A percentile compares a stretch with the other conserved stretches of the same genome.
Conservation (phyloP, 352 stramenopile species). For the Phytophthora macrochlamydospora region DNA sequence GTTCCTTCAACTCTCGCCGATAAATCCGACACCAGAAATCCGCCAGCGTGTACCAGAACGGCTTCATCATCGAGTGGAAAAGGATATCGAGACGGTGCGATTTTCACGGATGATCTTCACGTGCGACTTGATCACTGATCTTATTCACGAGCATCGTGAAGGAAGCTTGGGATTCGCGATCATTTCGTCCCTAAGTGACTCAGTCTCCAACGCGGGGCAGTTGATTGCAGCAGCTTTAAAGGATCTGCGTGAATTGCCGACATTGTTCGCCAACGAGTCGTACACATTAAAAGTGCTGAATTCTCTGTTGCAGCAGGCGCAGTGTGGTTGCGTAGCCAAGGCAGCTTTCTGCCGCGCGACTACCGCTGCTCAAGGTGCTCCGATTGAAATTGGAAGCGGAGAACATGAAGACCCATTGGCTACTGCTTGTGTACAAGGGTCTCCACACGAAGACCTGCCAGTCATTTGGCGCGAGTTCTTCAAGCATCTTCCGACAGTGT, state of each 20-base stretch:
- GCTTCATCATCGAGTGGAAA: conserved; percentile 25
- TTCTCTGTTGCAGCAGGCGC: conserved; percentile 69
- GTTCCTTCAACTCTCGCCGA: conserved; percentile 60
- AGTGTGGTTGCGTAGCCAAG: conserved; percentile 78
- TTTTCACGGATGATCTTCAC: conserved; percentile 83
- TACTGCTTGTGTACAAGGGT: conserved; percentile 28
- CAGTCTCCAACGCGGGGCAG: conserved; percentile 33
- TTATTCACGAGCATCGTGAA: conserved; percentile 74
- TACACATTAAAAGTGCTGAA: conserved; percentile 81
- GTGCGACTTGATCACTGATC: conserved; percentile 76
- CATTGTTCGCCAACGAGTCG: conserved; percentile 72
- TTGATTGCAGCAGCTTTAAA: conserved; percentile 44
- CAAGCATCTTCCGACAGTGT: conserved; percentile 39
- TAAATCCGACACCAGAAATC: conserved; percentile 10
- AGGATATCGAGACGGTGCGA: conserved; percentile 46
- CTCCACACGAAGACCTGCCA: conserved; percentile 60
- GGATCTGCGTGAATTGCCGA: conserved; percentile 58
- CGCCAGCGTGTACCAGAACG: conserved; percentile 17
- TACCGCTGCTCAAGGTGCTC: conserved; percentile 6
- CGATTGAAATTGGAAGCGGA: neutral
- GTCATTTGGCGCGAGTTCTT: conserved; percentile 74
- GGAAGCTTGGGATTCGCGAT: conserved; percentile 62
- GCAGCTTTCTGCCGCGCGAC: conserved; percentile 35
- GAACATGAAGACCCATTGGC: conserved; percentile 6
- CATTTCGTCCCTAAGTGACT: conserved; percentile 47